Base-by-base conservation (phyloP, 2,329 filamentous ascomycete genomes). In the Graphium sp. region DNA sequence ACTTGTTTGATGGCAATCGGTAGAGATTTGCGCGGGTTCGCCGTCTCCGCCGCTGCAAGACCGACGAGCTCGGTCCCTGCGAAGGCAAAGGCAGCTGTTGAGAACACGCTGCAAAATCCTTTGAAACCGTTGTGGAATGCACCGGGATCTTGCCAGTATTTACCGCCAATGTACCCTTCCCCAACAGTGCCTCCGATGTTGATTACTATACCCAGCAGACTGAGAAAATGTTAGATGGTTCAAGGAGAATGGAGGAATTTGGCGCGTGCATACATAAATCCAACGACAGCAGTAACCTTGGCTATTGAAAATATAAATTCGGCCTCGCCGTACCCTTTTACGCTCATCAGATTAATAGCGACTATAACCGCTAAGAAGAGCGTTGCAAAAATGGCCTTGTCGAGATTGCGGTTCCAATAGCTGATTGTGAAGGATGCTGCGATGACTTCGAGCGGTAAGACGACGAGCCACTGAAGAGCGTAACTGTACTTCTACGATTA, bases 1-100 rank as follows among this genome's bases (percentile, higher is more conserved):
- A 93, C 83, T 48, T 92, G 84, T 55, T 91, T 92, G 42, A 91
- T 73, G 9, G 85, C 85, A 0, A 74, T 83, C 0, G 85, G 85
- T 1, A 94, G 61, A 2, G 77, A 80, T 46, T 89, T 81, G 33
- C 76, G 66, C 4, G 79, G 79, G 43, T 83, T 82, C n/a, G 66
- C 70, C 2, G 78, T 79, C 47, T 85, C 79, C 18, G 78, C 79
- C 2, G 79, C 78, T 4, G 78, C 77, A 10, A 85, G 65, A 30
- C 78, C 79, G 27, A 83, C 74, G 9, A 82, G 60, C 45, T 84
- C 78, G 1, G 77, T 83, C 8, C 78, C 78, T 2, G 74, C 69
- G 40, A 83, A 84, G 34, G 78, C 62, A 41, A 84, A 84, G 7
- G 78, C 76, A 4, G 78, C 76, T 2, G 72, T 80, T 30, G 84